phyloP scores from a whole-genome alignment of 805 yeast species.

The Cyberlindnera maritima region DNA sequence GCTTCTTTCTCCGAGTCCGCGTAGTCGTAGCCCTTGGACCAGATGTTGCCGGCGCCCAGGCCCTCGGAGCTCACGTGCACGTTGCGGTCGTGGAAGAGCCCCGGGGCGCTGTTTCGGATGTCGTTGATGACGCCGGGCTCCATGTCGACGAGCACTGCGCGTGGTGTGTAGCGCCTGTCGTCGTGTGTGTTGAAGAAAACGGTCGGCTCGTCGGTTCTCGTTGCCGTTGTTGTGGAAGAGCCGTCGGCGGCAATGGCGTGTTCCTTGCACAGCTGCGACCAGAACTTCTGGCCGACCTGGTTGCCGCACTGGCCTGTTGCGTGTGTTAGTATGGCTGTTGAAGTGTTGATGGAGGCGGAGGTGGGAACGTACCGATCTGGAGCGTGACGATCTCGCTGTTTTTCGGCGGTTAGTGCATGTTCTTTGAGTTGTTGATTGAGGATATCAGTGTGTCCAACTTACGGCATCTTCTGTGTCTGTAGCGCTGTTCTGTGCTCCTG shows the following conservation, averaged over 20 bases:
- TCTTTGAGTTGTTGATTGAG: no score
- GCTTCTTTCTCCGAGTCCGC: slow-evolving; percentile 69
- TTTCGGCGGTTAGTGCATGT: not conserved
- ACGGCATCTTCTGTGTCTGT: not conserved
- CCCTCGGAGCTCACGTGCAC: slow-evolving; percentile 78
- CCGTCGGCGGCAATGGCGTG: slow-evolving; percentile 66
- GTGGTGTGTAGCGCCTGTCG: slow-evolving; percentile 77
- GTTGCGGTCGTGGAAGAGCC: slow-evolving; percentile 81
- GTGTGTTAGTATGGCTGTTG: slow-evolving; percentile 30
- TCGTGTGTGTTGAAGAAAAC: slow-evolving; percentile 79
- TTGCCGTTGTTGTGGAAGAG: slow-evolving; percentile 18
- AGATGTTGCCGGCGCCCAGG: slow-evolving; percentile 93
- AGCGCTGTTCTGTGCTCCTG: no score
- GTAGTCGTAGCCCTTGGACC: slow-evolving; percentile 86
- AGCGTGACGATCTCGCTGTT: slow-evolving; percentile 18
- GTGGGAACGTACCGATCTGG: slow-evolving; percentile 15
- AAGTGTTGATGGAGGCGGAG: not conserved
- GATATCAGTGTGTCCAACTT: no score
- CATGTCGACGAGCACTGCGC: slow-evolving; percentile 80
- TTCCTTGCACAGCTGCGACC: slow-evolving; percentile 85
- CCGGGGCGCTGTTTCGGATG: slow-evolving; percentile 48
- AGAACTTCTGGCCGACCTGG: slow-evolving; percentile 89
- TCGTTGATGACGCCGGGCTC: slow-evolving; percentile 86
- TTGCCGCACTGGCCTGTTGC: slow-evolving; percentile 83
- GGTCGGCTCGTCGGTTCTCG: slow-evolving; percentile 70